Evolutionary conservation across 805 yeast species (phyloP).

Genomic region (Hanseniaspora meyeri): DNA sequence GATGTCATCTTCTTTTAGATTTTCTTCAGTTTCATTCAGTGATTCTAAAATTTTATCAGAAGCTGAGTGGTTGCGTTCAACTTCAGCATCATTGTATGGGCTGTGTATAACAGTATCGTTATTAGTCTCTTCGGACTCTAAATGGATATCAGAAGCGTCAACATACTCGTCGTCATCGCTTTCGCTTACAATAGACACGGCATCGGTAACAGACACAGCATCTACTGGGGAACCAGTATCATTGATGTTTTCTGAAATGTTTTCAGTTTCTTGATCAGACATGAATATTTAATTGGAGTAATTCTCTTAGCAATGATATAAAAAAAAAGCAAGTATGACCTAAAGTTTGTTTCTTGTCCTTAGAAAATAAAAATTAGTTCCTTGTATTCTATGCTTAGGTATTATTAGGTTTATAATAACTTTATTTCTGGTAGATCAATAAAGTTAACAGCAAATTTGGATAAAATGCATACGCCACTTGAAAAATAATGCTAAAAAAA

Average conservation of each 20-base stretch:
- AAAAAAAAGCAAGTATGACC: neutral
- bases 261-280: neutral
- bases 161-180: conserved; percentile 19
- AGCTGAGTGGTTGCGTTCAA: conserved; percentile 18
- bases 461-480: neutral
- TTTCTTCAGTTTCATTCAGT: conserved; percentile 6
- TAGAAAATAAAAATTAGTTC: no score
- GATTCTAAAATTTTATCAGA: conserved; percentile 1
- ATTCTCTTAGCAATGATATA: no score
- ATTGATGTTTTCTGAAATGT: neutral
- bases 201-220: conserved; percentile 13
- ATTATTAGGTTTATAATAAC: no score
- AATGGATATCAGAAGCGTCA: neutral
- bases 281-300: neutral
- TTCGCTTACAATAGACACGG: neutral
- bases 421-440: neutral
- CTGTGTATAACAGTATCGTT: conserved; percentile 11
- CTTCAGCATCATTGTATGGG: conserved; percentile 17
- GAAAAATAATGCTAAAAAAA: neutral
- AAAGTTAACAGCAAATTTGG: no score
- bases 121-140: conserved; percentile 8
- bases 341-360: no score
- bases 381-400: no score
- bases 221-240: conserved; percentile 19
- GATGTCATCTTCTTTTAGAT: neutral